These are phyloP conservation scores for Herpetomonas samuelpessoai DNA, from an alignment of 208 protist genomes.

Conservation along the genomic window DNA sequence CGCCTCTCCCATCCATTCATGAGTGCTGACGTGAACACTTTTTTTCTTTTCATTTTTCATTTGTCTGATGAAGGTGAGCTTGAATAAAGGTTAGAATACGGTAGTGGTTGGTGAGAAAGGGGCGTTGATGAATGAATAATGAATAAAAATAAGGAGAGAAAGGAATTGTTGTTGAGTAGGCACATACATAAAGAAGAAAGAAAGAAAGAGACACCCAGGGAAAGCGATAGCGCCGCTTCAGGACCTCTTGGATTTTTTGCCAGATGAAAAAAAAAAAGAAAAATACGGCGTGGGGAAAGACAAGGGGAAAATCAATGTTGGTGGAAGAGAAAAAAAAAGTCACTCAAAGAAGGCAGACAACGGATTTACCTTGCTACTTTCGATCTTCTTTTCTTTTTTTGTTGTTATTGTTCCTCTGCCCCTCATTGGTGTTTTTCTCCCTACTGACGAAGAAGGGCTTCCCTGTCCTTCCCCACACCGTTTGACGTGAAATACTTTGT, in stretches of 20 bases:
- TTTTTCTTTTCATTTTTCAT: constrained; percentile 12
- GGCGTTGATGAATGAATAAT: not conserved
- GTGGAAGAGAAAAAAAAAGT: constrained; percentile 14
- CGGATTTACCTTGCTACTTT: too few species aligned
- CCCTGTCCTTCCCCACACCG: too few species aligned
- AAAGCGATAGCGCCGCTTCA: not conserved
- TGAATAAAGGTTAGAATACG: not conserved
- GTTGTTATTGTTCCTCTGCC: constrained; percentile 1
- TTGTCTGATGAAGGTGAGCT: constrained; percentile 5
- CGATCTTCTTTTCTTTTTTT: not conserved
- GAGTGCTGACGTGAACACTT: not conserved
- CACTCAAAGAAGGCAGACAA: not conserved
- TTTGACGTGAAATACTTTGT: too few species aligned
- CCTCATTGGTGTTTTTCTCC: not conserved
- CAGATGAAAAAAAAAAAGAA: constrained; percentile 12
- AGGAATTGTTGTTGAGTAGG: too few species aligned
- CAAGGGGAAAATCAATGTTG: not conserved
- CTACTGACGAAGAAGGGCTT: too few species aligned
- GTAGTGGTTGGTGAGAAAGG: constrained; percentile 5
- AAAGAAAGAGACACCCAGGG: constrained; percentile 5
- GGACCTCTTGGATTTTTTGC: constrained; percentile 1
- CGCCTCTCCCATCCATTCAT: constrained; percentile 7
- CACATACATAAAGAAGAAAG: not conserved
- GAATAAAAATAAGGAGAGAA: constrained; percentile 9
- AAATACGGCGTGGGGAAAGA: constrained; percentile 9